phyloP scores from a whole-genome alignment of 2,329 filamentous ascomycete species.

The Apiospora sp. region DNA sequence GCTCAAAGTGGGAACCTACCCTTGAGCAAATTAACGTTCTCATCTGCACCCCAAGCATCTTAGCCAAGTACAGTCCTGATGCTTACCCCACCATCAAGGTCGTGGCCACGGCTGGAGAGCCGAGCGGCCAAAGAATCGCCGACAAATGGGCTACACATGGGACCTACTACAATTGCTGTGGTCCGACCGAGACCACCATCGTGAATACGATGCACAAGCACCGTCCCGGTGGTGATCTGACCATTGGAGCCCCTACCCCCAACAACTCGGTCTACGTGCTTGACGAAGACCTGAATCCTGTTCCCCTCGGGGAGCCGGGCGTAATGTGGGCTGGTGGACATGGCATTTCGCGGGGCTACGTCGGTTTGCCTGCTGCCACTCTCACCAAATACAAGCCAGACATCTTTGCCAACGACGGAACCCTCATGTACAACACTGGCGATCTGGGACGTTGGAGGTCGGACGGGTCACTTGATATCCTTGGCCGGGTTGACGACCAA shows the following conservation, averaged over 20 bases:
- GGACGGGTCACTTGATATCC: constrained; percentile 61
- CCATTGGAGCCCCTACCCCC: constrained; percentile 63
- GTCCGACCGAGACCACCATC: constrained; percentile 67
- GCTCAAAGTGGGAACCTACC: constrained; percentile 56
- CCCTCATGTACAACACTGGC: constrained; percentile 66
- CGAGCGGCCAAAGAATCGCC: constrained; percentile 55
- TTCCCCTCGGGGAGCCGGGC: constrained; percentile 56
- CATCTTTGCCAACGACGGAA: constrained; percentile 58
- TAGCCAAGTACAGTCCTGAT: constrained; percentile 56
- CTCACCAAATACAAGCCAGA: constrained; percentile 58
- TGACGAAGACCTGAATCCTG: constrained; percentile 54
- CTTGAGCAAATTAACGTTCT: constrained; percentile 59
- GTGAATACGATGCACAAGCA: constrained; percentile 65
- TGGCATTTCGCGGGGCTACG: constrained; percentile 63
- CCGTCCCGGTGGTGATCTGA: constrained; percentile 52
- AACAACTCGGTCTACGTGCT: constrained; percentile 66
- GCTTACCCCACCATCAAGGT: constrained; percentile 60
- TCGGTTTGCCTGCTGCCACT: constrained; percentile 61
- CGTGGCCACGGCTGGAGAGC: constrained; percentile 64
- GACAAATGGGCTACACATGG: constrained; percentile 61
- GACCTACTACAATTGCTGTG: constrained; percentile 64
- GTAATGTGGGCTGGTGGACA: constrained; percentile 65
- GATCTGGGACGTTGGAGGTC: constrained; percentile 63
- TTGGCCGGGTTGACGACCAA: constrained; percentile 67
- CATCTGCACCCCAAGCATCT: constrained; percentile 63